A percentile compares a stretch with the other conserved stretches of the same genome.
phyloP scores from a whole-genome alignment of 345 rosid species.

The Murraya koenigii region DNA sequence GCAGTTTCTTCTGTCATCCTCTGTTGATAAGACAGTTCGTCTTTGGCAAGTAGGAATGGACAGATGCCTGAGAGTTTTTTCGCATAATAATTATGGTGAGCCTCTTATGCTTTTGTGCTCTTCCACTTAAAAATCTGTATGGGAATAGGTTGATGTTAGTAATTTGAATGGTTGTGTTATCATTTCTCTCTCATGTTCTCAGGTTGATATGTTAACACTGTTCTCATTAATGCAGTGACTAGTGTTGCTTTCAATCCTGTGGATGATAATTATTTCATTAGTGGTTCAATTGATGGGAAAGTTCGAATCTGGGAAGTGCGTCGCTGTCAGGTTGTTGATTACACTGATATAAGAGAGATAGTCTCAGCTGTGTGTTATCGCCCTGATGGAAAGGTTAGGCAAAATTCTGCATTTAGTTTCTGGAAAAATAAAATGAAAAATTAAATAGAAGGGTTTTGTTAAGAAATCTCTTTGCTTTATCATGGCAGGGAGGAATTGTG shows the following conservation, averaged over 20 bases:
- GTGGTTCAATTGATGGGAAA: conserved; percentile 67
- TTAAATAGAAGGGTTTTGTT: neutral
- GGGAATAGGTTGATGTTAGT: neutral
- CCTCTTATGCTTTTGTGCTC: conserved; percentile 4
- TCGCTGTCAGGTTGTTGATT: conserved; percentile 54
- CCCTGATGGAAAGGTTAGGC: conserved; percentile 63
- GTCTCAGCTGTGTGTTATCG: conserved; percentile 67
- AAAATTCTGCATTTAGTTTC: neutral
- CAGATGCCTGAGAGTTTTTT: conserved; percentile 52
- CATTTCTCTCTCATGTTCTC: neutral
- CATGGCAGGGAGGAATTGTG: conserved; percentile 57
- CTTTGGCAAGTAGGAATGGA: conserved; percentile 55
- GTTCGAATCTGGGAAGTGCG: conserved; percentile 76
- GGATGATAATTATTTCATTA: conserved; percentile 60
- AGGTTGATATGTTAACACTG: conserved; percentile 6
- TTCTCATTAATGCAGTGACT: conserved; percentile 42
- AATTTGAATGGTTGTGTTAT: neutral
- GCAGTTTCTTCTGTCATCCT: conserved; percentile 68
- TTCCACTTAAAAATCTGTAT: neutral
- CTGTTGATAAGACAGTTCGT: conserved; percentile 62
- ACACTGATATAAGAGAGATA: conserved; percentile 58
- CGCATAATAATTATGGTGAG: conserved; percentile 67
- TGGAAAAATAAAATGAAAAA: neutral
- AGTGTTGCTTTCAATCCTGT: conserved; percentile 62
- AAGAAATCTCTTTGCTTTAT: conserved; percentile 12